Evolutionary conservation across 805 yeast genomes (phyloP).

Genomic region (Priceomyces medius): DNA sequence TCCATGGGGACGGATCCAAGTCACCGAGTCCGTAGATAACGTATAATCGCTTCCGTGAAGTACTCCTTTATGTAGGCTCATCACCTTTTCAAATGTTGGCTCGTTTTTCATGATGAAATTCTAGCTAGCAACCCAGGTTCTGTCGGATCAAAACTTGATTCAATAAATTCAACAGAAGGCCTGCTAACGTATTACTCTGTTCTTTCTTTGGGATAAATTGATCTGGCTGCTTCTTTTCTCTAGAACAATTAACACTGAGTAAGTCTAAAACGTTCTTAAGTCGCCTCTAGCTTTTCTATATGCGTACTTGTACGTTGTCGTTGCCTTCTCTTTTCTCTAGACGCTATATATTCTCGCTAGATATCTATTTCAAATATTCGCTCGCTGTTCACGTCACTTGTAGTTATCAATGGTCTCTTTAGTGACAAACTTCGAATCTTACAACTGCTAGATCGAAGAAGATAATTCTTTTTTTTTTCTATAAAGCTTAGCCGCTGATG

Average conservation of each 20-base stretch:
- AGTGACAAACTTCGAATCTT: not conserved
- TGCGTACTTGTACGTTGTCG: not conserved
- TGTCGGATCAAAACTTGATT: too few species aligned
- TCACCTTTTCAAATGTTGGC: conserved; percentile 30
- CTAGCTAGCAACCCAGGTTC: too few species aligned
- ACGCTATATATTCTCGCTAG: not conserved
- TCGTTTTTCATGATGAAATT: conserved; percentile 16
- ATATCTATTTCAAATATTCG: not conserved
- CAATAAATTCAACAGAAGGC: too few species aligned
- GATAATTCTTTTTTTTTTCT: not conserved
- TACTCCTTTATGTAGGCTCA: conserved; percentile 33
- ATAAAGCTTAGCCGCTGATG: not conserved
- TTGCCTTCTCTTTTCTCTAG: not conserved
- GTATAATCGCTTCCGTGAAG: conserved; percentile 32
- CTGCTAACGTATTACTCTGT: too few species aligned
- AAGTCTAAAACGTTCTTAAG: not conserved
- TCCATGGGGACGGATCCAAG: conserved; percentile 34
- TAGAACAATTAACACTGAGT: too few species aligned
- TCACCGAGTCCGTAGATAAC: conserved; percentile 36
- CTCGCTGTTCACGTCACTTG: not conserved
- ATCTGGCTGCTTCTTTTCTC: too few species aligned
- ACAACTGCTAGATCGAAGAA: not conserved
- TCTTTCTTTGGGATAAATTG: too few species aligned
- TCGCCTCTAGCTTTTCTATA: not conserved
- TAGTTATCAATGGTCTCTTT: not conserved